A percentile compares a stretch with the other conserved stretches of the same genome.
Evolutionary conservation across 805 yeast species (phyloP).

Genomic region (Tetrapisispora taiwanensis): DNA sequence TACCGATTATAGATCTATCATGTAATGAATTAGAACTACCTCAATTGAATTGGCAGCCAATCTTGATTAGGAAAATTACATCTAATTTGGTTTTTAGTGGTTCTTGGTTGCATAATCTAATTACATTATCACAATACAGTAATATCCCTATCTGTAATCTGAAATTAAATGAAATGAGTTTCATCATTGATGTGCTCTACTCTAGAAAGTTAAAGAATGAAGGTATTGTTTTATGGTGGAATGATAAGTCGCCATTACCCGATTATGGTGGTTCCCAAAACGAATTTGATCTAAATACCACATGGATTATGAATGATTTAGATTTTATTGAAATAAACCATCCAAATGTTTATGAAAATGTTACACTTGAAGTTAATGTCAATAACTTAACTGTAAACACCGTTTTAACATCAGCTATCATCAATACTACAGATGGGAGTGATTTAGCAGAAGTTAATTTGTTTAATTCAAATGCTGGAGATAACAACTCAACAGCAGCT

Average conservation of each 20-base stretch:
- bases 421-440: constrained; percentile 83
- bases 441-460: constrained; percentile 47
- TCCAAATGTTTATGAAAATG: constrained; percentile 71
- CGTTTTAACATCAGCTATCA: constrained; percentile 68
- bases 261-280: constrained; percentile 77
- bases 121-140: constrained; percentile 57
- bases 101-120: constrained; percentile 58
- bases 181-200: constrained; percentile 74
- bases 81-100: constrained; percentile 68
- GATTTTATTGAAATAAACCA: constrained; percentile 63
- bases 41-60: constrained; percentile 72
- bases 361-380: constrained; percentile 67
- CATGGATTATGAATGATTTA: constrained; percentile 39
- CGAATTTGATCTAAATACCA: constrained; percentile 39
- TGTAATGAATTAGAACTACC: constrained; percentile 53
- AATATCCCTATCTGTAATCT: constrained; percentile 82
- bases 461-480: constrained; percentile 19
- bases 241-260: constrained; percentile 55
- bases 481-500: constrained; percentile 8
- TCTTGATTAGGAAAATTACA: constrained; percentile 52
- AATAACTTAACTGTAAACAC: constrained; percentile 80
- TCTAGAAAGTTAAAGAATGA: constrained; percentile 63
- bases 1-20: constrained; percentile 56
- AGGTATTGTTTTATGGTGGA: constrained; percentile 88
- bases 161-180: constrained; percentile 65